Conservation (phyloP, 2,329 filamentous ascomycete genomes). For the Orbilia ellipsospora region DNA sequence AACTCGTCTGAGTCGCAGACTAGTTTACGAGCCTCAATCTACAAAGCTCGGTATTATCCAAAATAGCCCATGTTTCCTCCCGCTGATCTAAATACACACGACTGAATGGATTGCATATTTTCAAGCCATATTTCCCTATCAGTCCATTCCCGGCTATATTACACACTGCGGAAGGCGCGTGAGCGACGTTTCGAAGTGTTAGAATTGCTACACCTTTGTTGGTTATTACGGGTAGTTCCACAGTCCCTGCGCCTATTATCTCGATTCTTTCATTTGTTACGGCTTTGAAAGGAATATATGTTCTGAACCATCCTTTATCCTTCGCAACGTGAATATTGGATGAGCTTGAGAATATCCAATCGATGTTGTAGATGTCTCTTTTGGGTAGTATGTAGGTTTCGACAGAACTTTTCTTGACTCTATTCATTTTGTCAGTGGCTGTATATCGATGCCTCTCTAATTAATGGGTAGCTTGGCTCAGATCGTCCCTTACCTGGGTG, state of each 20-base stretch:
- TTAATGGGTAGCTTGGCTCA: too few species aligned
- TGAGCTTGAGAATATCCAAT: conserved; percentile 39
- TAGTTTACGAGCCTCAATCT: not conserved
- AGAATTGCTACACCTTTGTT: conserved; percentile 27
- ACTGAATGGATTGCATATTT: not conserved
- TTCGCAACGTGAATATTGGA: conserved; percentile 42
- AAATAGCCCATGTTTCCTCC: not conserved
- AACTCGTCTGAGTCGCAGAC: not conserved
- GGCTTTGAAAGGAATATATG: conserved; percentile 23
- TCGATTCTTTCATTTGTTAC: conserved; percentile 5
- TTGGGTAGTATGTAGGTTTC: conserved; percentile 12
- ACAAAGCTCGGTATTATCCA: not conserved
- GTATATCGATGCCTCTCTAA: too few species aligned
- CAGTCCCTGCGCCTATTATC: conserved; percentile 32
- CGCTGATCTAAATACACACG: not conserved
- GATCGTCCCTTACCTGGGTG: too few species aligned
- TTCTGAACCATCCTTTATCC: conserved; percentile 36
- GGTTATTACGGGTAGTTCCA: conserved; percentile 36
- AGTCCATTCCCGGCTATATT: conserved; percentile 1
- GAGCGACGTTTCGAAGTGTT: conserved; percentile 26
- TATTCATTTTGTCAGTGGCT: too few species aligned
- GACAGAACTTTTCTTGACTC: not conserved
- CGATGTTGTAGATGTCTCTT: conserved; percentile 23
- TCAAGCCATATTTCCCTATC: not conserved
- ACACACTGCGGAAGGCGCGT: conserved; percentile 8